phyloP scores from a whole-genome alignment of 768 basidiomycete genomes.

The Suillus weaverae region DNA sequence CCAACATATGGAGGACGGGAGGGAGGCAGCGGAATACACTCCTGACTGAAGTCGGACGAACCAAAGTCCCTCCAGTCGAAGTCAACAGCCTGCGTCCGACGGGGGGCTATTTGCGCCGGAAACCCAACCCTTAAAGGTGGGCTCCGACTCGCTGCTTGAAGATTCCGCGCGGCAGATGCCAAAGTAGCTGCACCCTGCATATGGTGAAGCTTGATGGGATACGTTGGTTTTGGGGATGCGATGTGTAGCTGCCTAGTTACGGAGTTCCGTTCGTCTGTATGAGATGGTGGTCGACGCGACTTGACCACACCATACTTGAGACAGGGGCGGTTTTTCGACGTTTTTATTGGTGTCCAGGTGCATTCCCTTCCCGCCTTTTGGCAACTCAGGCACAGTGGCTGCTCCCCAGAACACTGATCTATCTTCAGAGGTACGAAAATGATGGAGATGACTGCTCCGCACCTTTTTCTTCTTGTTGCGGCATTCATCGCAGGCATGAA shows the following conservation, averaged over 20 bases:
- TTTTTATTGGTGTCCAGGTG: background rate
- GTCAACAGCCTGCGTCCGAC: background rate
- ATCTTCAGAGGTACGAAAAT: background rate
- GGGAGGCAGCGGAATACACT: background rate
- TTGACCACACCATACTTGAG: background rate
- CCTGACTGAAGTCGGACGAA: background rate
- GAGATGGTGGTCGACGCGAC: background rate
- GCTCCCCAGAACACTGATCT: background rate
- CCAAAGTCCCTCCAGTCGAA: background rate
- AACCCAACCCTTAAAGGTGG: background rate
- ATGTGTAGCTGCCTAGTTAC: background rate
- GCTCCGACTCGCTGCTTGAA: too few species aligned
- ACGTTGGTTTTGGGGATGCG: background rate
- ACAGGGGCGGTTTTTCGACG: background rate
- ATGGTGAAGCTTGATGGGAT: background rate
- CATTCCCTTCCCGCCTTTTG: background rate
- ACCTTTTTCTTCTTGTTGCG: background rate
- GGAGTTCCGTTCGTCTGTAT: background rate
- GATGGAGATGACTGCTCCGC: background rate
- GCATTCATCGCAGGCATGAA: slow-evolving; percentile 2
- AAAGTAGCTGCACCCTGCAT: background rate
- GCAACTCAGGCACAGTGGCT: background rate
- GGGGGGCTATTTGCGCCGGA: background rate
- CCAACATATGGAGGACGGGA: background rate
- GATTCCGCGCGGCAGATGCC: too few species aligned